Conservation (phyloP, 2,329 filamentous ascomycete genomes). For the Fusarium anthophilum region DNA sequence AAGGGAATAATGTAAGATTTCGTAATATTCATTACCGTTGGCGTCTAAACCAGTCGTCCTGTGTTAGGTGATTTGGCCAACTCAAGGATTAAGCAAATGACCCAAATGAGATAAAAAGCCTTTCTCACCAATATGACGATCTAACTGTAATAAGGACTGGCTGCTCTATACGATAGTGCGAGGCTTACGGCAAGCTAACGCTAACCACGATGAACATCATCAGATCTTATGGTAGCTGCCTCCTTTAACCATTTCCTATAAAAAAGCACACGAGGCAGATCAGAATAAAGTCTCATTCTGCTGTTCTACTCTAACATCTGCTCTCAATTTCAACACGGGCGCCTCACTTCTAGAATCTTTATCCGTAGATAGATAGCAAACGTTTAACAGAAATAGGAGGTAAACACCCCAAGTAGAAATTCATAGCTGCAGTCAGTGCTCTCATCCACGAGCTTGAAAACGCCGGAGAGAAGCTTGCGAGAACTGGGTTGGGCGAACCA, state of each 20-base stretch:
- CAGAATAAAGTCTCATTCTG: fast-evolving
- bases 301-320: neutral
- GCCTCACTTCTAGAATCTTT: constrained; percentile 7
- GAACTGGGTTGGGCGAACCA: constrained; percentile 29
- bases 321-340: neutral
- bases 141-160: neutral
- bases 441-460: constrained; percentile 20
- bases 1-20: neutral
- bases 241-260: neutral
- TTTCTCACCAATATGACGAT: neutral
- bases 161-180: neutral
- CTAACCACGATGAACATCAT: neutral
- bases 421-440: constrained; percentile 7
- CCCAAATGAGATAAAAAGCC: neutral
- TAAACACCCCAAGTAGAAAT: constrained; percentile 5
- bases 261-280: neutral
- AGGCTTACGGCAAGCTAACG: neutral
- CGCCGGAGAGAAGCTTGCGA: constrained; percentile 13
- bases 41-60: neutral
- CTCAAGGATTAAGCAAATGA: neutral
- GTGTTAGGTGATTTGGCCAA: neutral
- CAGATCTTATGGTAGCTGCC: neutral
- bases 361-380: constrained; percentile 1
- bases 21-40: neutral
- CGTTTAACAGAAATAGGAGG: constrained; percentile 1